phyloP scores from a whole-genome alignment of 2,329 filamentous ascomycete genomes.

The Trichoderma cornu-damae region DNA sequence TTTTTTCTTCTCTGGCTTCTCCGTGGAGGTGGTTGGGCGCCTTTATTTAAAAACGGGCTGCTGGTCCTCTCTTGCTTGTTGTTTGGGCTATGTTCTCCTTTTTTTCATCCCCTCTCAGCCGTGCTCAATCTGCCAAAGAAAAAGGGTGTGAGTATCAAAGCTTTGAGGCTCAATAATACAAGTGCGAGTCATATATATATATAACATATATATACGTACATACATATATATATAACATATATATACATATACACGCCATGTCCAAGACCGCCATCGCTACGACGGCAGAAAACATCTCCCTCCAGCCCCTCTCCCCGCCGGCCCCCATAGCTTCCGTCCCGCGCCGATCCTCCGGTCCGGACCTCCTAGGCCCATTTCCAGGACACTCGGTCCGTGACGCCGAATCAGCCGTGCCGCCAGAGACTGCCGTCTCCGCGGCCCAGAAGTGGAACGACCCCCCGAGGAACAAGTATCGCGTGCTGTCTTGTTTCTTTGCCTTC shows the following conservation, averaged over 20 bases:
- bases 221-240: too few relatives aligned
- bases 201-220: too few relatives aligned
- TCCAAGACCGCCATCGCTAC: constrained; percentile 1
- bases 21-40: too few relatives aligned
- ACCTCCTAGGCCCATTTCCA: not conserved
- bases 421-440: constrained; percentile 2
- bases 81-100: too few relatives aligned
- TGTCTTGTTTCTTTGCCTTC: constrained; percentile 13
- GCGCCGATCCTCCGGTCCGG: not conserved
- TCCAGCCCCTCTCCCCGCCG: not conserved
- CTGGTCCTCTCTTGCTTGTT: not conserved
- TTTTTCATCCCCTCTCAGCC: too few relatives aligned
- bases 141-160: not conserved
- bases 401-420: constrained; percentile 11
- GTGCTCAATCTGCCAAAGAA: not conserved
- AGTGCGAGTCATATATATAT: not conserved
- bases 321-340: constrained; percentile 10
- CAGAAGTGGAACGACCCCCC: constrained; percentile 18
- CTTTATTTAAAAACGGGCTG: too few relatives aligned
- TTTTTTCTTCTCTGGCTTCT: too few relatives aligned
- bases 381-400: constrained; percentile 4
- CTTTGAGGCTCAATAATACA: not conserved
- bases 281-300: constrained; percentile 4
- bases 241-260: not conserved
- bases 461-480: constrained; percentile 11